phyloP scores from a whole-genome alignment of 495 filamentous ascomycete species.

The Talaromyces trachyspermus region DNA sequence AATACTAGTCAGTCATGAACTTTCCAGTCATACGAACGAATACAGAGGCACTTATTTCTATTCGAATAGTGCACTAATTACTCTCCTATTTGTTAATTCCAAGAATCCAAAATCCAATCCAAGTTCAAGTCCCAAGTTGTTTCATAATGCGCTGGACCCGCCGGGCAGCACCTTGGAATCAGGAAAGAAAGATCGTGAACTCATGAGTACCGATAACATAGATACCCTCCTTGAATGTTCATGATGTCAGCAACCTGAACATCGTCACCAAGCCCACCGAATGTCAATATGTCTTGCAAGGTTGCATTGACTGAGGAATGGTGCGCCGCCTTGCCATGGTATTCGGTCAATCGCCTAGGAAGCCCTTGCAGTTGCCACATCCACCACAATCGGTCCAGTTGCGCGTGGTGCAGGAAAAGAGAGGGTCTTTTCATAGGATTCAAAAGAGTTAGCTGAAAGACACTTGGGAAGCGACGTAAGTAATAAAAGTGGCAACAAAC shows the following conservation, averaged over 20 bases:
- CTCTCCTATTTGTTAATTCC: no score
- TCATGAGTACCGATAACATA: slow-evolving; percentile 33
- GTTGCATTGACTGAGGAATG: slow-evolving; percentile 12
- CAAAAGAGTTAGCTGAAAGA: background rate
- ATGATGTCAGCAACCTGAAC: slow-evolving; percentile 22
- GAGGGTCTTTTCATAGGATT: slow-evolving; percentile 38
- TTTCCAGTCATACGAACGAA: no score
- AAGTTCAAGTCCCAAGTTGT: no score
- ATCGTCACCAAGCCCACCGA: background rate
- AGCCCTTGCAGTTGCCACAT: slow-evolving; percentile 46
- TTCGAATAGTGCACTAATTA: no score
- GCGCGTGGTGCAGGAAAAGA: slow-evolving; percentile 51
- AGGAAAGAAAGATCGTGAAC: no score
- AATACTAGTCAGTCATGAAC: background rate
- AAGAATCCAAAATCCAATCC: no score
- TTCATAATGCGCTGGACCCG: no score
- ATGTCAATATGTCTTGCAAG: slow-evolving; percentile 9
- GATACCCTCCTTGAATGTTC: slow-evolving; percentile 26
- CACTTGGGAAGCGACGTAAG: background rate
- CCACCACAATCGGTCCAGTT: slow-evolving; percentile 52
- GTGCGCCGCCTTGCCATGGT: slow-evolving; percentile 11
- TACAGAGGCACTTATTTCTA: no score
- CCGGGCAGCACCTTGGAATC: no score
- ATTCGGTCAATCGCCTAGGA: slow-evolving; percentile 14
- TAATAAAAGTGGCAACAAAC: background rate